Percentiles rank a stretch among this genome's conserved stretches.
Evolutionary conservation across 768 basidiomycete species (phyloP).

Genomic region (Lactarius tabidus): DNA sequence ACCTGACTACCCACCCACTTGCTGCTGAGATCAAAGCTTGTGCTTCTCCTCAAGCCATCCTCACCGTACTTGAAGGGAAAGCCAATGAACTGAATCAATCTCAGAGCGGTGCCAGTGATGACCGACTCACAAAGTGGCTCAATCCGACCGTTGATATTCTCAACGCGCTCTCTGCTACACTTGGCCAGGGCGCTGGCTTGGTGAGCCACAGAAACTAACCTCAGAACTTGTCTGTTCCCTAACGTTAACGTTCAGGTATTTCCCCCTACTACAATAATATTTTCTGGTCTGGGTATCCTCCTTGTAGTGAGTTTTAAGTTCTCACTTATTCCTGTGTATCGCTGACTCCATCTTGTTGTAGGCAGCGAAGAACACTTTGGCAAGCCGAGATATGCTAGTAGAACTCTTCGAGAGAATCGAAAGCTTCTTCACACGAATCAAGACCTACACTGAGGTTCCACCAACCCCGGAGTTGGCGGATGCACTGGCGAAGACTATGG

Average conservation of each 20-base stretch:
- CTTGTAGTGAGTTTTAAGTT: background rate
- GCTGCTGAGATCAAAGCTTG: background rate
- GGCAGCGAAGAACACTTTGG: background rate
- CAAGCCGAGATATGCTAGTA: background rate
- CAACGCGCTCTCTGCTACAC: background rate
- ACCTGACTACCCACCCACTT: background rate
- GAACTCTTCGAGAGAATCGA: background rate
- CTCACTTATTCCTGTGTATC: background rate
- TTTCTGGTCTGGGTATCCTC: background rate
- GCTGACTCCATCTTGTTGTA: background rate
- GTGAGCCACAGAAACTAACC: rapidly evolving
- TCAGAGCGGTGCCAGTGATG: background rate
- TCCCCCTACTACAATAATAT: background rate
- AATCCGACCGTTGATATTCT: background rate
- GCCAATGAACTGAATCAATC: background rate
- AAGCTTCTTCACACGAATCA: background rate
- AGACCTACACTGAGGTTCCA: background rate
- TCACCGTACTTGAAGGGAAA: background rate
- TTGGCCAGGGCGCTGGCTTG: background rate
- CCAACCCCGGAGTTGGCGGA: background rate
- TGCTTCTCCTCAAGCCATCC: background rate
- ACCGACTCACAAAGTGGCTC: background rate
- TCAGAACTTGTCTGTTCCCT: background rate
- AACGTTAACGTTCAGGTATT: background rate
- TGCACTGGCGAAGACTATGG: background rate